Evolutionary conservation across 257 asterid species (phyloP).

Genomic region (Solanum etuberosum): DNA sequence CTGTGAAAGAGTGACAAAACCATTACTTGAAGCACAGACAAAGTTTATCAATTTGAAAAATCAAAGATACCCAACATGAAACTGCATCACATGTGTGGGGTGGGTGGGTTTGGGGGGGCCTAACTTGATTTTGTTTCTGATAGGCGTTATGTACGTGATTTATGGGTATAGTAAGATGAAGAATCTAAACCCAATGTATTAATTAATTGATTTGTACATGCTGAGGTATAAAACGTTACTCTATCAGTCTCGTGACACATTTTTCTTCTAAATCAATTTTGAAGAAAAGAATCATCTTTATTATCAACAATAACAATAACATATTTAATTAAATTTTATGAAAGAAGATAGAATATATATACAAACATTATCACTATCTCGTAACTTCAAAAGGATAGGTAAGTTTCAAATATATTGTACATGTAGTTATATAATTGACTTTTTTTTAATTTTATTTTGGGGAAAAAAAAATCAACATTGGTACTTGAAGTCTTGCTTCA

Average conservation of each 20-base stretch:
- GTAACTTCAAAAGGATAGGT: neutral
- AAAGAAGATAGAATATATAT: rapidly evolving
- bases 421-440: neutral
- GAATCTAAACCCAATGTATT: neutral
- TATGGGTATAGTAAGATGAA: neutral
- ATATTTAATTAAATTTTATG: too few relatives aligned
- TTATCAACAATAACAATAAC: too few relatives aligned
- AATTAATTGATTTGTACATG: neutral
- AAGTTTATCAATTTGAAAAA: constrained; percentile 24
- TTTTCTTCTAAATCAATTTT: rapidly evolving
- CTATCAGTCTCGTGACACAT: rapidly evolving
- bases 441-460: neutral
- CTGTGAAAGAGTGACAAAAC: constrained; percentile 11
- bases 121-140: neutral
- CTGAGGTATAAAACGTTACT: neutral
- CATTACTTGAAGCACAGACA: constrained; percentile 23
- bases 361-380: rapidly evolving
- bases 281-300: rapidly evolving
- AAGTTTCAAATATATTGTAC: too few relatives aligned
- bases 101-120: neutral
- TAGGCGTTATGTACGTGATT: constrained; percentile 8
- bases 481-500: neutral
- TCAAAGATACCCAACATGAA: constrained; percentile 22
- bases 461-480: neutral
- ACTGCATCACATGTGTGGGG: constrained; percentile 10